Conservation (phyloP, 768 basidiomycete genomes). For the Psilocybe cubensis region DNA sequence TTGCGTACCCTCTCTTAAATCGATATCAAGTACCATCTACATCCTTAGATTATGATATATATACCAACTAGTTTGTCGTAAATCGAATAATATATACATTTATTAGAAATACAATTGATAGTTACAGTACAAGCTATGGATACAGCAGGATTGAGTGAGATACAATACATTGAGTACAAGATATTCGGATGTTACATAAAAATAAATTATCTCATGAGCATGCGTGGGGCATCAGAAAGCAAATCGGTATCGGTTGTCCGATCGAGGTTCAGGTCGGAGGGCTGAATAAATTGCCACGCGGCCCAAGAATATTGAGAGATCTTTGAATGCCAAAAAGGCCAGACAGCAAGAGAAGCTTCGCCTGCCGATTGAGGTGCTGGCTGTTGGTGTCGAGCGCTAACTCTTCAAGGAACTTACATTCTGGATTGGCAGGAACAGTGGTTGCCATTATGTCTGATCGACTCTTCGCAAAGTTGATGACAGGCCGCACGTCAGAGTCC, state of each 20-base stretch:
- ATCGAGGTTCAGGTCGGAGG: not conserved
- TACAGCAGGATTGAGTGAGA: no score
- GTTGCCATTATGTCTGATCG: not conserved
- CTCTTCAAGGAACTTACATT: conserved; percentile 7
- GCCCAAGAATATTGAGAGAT: conserved; percentile 4
- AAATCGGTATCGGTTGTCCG: not conserved
- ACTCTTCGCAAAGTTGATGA: conserved; percentile 17
- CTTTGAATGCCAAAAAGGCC: conserved; percentile 5
- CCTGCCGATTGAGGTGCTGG: conserved; percentile 7
- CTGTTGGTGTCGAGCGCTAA: conserved; percentile 10
- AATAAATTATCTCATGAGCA: no score
- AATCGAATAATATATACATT: no score
- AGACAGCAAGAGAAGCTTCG: conserved; percentile 10
- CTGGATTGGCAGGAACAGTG: not conserved
- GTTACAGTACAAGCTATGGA: no score
- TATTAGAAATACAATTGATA: no score
- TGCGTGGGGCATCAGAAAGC: not conserved
- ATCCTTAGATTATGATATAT: no score
- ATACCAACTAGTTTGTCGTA: no score
- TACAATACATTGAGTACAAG: no score
- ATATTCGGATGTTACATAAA: no score
- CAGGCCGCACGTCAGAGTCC: conserved; percentile 16
- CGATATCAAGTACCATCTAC: no score
- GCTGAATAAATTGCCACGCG: conserved; percentile 8
- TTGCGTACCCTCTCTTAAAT: no score